Conservation (phyloP, 2,329 filamentous ascomycete species). For the Claviceps monticola region DNA sequence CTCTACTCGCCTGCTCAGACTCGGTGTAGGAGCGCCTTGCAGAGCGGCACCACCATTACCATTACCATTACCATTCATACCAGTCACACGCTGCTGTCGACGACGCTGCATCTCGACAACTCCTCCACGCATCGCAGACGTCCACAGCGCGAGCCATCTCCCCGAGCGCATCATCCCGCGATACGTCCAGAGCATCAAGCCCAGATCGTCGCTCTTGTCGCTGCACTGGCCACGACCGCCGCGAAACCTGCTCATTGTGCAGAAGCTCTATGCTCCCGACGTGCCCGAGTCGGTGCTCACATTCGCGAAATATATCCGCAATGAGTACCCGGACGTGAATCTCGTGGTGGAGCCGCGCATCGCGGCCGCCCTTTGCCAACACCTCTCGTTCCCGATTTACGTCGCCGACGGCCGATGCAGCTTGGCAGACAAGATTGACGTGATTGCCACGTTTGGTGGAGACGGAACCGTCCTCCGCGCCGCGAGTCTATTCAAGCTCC, state of each 20-base stretch:
- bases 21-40: background rate
- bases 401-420: slow-evolving; percentile 33
- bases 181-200: slow-evolving; percentile 26
- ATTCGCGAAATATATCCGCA: slow-evolving; percentile 58
- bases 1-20: background rate
- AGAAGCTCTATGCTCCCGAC: slow-evolving; percentile 41
- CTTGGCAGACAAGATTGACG: slow-evolving; percentile 69
- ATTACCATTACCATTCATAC: background rate
- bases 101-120: slow-evolving; percentile 36
- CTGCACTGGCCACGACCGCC: slow-evolving; percentile 41
- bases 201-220: slow-evolving; percentile 38
- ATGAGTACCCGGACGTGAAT: slow-evolving; percentile 67
- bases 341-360: slow-evolving; percentile 71
- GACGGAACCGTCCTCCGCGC: slow-evolving; percentile 38
- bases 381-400: slow-evolving; percentile 62
- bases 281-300: slow-evolving; percentile 38
- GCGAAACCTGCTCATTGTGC: slow-evolving; percentile 42
- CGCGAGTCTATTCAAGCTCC: slow-evolving; percentile 53
- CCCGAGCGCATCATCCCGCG: slow-evolving; percentile 21
- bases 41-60: background rate
- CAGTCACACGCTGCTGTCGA: background rate
- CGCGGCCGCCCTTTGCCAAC: slow-evolving; percentile 55
- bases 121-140: slow-evolving; percentile 18
- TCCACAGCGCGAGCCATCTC: slow-evolving; percentile 19
- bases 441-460: slow-evolving; percentile 81